A percentile compares a stretch with the other conserved stretches of the same genome.
Evolutionary conservation across 2,329 filamentous ascomycete species (phyloP).

Genomic region (Mollisia scopiformis): DNA sequence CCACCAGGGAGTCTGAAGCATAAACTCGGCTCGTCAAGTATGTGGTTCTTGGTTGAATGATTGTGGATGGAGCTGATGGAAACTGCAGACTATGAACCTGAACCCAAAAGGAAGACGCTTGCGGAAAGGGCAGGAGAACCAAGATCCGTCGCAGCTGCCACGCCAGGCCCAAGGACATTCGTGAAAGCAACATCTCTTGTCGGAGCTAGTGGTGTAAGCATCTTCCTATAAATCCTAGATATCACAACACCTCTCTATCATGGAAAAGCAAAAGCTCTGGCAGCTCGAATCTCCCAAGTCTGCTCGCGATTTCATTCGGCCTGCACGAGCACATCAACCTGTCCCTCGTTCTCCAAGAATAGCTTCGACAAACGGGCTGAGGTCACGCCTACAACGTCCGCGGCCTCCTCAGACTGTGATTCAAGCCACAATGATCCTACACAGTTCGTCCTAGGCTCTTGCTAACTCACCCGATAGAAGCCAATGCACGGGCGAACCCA

Average conservation of each 20-base stretch:
- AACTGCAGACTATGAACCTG: conserved; percentile 53
- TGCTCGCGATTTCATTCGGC: background rate
- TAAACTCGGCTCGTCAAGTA: conserved; percentile 33
- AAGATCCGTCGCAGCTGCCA: conserved; percentile 43
- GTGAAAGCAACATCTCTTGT: conserved; percentile 32
- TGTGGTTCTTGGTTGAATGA: background rate
- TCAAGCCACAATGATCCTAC: background rate
- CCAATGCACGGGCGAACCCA: conserved; percentile 20
- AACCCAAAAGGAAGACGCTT: conserved; percentile 63
- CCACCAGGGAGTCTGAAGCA: conserved; percentile 53
- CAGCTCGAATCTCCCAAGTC: conserved; percentile 1
- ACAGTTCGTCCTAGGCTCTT: background rate
- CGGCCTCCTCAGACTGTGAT: conserved; percentile 2
- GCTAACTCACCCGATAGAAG: conserved; percentile 13
- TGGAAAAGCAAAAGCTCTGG: conserved; percentile 2
- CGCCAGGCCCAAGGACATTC: conserved; percentile 44
- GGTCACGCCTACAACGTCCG: background rate
- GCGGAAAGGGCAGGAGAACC: conserved; percentile 58
- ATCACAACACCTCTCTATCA: background rate
- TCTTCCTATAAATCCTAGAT: background rate
- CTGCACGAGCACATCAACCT: background rate
- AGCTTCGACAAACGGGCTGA: background rate
- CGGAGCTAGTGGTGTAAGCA: conserved; percentile 30
- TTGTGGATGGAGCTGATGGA: conserved; percentile 8
- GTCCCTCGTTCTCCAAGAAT: background rate